A percentile compares a stretch with the other conserved stretches of the same genome.
phyloP scores from a whole-genome alignment of 2,329 filamentous ascomycete species.

The Cercospora sp. region DNA sequence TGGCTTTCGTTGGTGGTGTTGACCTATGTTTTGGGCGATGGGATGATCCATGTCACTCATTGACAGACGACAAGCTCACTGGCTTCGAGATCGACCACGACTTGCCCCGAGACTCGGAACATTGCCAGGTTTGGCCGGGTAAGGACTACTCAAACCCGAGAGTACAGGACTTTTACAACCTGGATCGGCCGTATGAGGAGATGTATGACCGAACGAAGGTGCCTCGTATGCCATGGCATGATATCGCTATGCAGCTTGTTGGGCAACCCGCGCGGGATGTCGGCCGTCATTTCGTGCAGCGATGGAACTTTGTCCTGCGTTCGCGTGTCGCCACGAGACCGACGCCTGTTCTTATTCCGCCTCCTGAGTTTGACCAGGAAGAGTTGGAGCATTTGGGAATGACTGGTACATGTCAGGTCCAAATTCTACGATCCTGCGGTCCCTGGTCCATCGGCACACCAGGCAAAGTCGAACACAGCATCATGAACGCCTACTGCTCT shows the following conservation, averaged over 20 bases:
- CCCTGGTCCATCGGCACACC: conserved; percentile 88
- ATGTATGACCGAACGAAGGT: conserved; percentile 93
- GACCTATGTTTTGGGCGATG: conserved; percentile 96
- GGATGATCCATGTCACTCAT: conserved; percentile 90
- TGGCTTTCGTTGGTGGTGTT: conserved; percentile 92
- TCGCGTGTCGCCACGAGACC: conserved; percentile 91
- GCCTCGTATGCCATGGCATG: conserved; percentile 97
- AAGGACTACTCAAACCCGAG: conserved; percentile 98
- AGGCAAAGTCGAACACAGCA: conserved; percentile 85
- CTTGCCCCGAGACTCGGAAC: conserved; percentile 80
- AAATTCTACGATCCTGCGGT: conserved; percentile 86
- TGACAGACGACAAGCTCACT: conserved; percentile 90
- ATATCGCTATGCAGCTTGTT: conserved; percentile 96
- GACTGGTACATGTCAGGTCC: conserved; percentile 91
- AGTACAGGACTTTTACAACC: conserved; percentile 89
- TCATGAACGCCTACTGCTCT: conserved; percentile 92
- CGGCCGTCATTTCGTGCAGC: conserved; percentile 92
- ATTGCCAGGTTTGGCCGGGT: conserved; percentile 93
- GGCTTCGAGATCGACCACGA: conserved; percentile 78
- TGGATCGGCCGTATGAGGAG: conserved; percentile 94
- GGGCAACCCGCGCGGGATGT: conserved; percentile 92
- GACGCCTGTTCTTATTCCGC: conserved; percentile 87
- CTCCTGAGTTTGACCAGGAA: conserved; percentile 82
- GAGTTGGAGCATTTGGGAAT: conserved; percentile 87
- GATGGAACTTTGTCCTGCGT: conserved; percentile 95